A percentile compares a stretch with the other conserved stretches of the same genome.
These are phyloP conservation scores for Lignosus rhinocerotis DNA, from an alignment of 1,284 basidiomycete genomes.

Conservation along the genomic window DNA sequence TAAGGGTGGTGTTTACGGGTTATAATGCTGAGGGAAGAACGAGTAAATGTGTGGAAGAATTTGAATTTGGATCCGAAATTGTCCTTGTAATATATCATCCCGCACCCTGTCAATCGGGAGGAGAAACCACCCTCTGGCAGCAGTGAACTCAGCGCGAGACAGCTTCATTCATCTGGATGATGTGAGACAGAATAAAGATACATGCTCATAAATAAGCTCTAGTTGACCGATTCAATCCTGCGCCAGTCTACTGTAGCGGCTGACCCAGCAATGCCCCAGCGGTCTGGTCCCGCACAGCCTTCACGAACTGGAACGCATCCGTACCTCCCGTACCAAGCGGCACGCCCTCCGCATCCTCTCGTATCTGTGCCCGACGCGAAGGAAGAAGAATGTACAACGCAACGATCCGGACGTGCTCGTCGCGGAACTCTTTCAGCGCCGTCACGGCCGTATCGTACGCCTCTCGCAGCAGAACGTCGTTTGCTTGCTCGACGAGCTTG, in stretches of 20 bases:
- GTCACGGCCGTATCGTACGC: conserved; percentile 78
- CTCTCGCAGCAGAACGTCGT: conserved; percentile 41
- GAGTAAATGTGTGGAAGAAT: no score
- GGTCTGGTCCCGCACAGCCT: conserved; percentile 79
- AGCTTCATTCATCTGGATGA: no score
- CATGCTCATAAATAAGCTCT: no score
- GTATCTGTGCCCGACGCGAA: conserved; percentile 38
- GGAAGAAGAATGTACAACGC: conserved; percentile 84
- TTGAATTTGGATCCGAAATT: no score
- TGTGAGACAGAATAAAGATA: no score
- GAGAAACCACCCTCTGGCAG: no score
- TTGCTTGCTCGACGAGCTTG: conserved; percentile 43
- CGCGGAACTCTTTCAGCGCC: conserved; percentile 80
- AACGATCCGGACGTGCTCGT: conserved; percentile 87
- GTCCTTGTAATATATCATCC: no score
- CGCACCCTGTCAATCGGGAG: no score
- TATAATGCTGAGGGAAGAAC: no score
- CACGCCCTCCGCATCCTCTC: conserved; percentile 18
- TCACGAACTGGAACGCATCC: conserved; percentile 78
- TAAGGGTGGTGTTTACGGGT: no score
- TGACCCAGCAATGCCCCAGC: conserved; percentile 39
- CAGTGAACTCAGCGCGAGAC: no score
- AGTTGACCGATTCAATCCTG: no score
- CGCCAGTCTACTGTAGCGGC: neutral
- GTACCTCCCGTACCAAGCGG: conserved; percentile 88